Percentiles rank a stretch among this genome's conserved stretches.
phyloP scores from a whole-genome alignment of 495 filamentous ascomycete genomes.

The Ascodesmis nigricans region DNA sequence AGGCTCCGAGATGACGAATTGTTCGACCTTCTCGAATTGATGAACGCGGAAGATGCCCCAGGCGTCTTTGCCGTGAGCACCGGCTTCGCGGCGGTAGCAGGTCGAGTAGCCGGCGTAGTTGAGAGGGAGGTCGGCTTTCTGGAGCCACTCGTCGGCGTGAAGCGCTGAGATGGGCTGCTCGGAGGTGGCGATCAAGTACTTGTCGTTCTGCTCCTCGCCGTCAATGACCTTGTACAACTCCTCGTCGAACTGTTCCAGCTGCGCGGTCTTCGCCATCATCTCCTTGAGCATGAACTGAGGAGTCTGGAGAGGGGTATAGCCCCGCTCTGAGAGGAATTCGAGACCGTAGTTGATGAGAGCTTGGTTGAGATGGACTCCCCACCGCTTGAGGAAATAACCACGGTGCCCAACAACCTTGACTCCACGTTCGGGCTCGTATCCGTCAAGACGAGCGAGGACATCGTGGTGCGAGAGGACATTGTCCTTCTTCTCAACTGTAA shows the following conservation, averaged over 20 bases:
- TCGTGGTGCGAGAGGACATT: constrained; percentile 88
- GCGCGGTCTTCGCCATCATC: constrained; percentile 96
- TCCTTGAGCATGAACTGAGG: constrained; percentile 92
- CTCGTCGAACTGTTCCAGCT: constrained; percentile 92
- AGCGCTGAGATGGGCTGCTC: constrained; percentile 87
- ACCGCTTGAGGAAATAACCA: constrained; percentile 74
- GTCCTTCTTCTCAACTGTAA: constrained; percentile 42
- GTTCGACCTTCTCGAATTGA: constrained; percentile 95
- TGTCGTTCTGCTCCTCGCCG: constrained; percentile 66
- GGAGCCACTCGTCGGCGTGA: constrained; percentile 83
- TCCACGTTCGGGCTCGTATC: constrained; percentile 82
- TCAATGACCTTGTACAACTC: constrained; percentile 91
- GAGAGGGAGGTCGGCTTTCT: constrained; percentile 62
- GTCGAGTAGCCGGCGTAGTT: constrained; percentile 82
- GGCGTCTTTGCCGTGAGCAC: constrained; percentile 76
- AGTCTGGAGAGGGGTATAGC: constrained; percentile 71
- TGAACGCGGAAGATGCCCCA: constrained; percentile 98
- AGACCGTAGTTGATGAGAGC: constrained; percentile 86
- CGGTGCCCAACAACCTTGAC: constrained; percentile 90
- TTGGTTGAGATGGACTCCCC: constrained; percentile 83
- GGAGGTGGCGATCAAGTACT: constrained; percentile 92
- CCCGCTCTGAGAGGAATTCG: constrained; percentile 57
- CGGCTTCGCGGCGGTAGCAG: constrained; percentile 88
- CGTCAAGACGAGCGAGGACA: constrained; percentile 65
- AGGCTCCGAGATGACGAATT: constrained; percentile 83